Conservation (phyloP, 2,329 filamentous ascomycete genomes). For the Emergomyces pasteurianus region DNA sequence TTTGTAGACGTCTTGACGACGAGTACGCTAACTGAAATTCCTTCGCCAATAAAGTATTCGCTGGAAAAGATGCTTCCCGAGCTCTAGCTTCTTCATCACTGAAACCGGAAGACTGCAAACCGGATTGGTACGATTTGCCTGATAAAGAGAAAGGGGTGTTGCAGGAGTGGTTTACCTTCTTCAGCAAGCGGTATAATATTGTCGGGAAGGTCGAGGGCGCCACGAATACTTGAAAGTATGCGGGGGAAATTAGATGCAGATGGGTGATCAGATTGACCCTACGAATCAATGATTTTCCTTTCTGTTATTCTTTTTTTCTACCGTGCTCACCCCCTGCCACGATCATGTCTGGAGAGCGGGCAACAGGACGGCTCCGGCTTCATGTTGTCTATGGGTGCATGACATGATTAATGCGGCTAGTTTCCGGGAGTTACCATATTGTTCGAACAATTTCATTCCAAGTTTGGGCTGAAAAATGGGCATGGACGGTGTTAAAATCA, state of each 20-base stretch:
- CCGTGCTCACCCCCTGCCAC: neutral
- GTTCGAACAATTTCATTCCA: neutral
- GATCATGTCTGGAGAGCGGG: neutral
- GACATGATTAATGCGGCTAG: neutral
- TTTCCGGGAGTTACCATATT: neutral
- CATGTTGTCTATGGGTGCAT: neutral
- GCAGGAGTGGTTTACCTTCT: conserved; percentile 91
- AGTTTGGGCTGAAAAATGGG: neutral
- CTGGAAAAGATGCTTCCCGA: conserved; percentile 89
- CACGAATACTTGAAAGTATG: conserved; percentile 20
- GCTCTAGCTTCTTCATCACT: conserved; percentile 78
- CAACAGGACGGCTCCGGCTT: neutral
- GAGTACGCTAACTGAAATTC: neutral
- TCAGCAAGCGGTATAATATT: conserved; percentile 92
- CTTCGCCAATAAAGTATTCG: conserved; percentile 56
- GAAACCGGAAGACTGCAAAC: conserved; percentile 66
- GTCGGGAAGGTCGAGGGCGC: conserved; percentile 35
- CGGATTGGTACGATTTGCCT: conserved; percentile 71
- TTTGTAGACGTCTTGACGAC: neutral
- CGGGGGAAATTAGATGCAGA: too few species aligned
- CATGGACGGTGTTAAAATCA: neutral
- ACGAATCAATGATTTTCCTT: neutral
- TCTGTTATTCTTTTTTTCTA: neutral
- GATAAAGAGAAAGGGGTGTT: conserved; percentile 78
- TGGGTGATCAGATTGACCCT: neutral